These are phyloP conservation scores for Aspergillus awamori DNA, from an alignment of 2,329 filamentous ascomycete genomes.

Conservation along the genomic window DNA sequence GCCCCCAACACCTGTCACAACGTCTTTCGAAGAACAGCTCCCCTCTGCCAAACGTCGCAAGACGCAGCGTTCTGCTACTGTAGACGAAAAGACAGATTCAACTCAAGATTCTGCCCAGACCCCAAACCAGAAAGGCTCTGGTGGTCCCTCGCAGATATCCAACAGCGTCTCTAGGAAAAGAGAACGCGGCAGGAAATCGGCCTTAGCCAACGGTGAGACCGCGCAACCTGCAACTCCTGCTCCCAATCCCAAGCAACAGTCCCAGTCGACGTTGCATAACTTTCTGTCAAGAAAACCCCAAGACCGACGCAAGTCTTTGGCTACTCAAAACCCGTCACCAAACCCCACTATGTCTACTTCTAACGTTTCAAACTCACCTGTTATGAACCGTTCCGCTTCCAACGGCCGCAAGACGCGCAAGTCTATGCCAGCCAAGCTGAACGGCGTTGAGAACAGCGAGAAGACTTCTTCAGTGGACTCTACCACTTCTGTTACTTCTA, in stretches of 20 bases:
- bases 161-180: conserved; percentile 14
- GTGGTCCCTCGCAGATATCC: conserved; percentile 10
- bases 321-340: conserved; percentile 13
- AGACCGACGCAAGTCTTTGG: conserved; percentile 15
- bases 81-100: conserved; percentile 16
- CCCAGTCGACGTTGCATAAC: conserved; percentile 16
- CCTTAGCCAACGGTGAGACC: conserved; percentile 11
- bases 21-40: conserved; percentile 27
- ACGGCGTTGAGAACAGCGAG: conserved; percentile 13
- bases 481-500: conserved; percentile 15
- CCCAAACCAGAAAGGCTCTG: conserved; percentile 10
- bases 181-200: conserved; percentile 14
- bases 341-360: conserved; percentile 6
- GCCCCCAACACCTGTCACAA: conserved; percentile 24
- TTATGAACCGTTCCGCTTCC: conserved; percentile 8
- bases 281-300: conserved; percentile 16
- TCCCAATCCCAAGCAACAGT: conserved; percentile 11
- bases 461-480: conserved; percentile 7
- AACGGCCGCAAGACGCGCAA: conserved; percentile 18
- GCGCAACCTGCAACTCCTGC: conserved; percentile 9
- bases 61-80: conserved; percentile 20
- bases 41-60: conserved; percentile 25
- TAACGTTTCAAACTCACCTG: conserved; percentile 4
- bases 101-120: conserved; percentile 15
- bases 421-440: conserved; percentile 22